These are phyloP conservation scores for Stagonosporopsis rhizophila DNA, from an alignment of 2,329 filamentous ascomycete genomes.

Conservation along the genomic window DNA sequence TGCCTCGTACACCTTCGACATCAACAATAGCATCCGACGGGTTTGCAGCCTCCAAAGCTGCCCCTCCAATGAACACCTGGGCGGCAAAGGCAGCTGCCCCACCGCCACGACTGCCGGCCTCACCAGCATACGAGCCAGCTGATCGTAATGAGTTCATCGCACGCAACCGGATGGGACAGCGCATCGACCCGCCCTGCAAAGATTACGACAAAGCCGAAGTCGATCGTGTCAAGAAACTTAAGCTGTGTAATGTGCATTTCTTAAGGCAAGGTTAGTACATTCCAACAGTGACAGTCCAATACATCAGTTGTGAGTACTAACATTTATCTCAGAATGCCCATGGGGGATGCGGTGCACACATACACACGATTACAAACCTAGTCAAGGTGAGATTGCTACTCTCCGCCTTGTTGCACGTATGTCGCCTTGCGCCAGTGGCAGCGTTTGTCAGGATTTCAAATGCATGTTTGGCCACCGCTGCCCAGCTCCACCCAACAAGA, in stretches of 20 bases:
- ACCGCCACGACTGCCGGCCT: slow-evolving; percentile 37
- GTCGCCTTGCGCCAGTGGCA: slow-evolving; percentile 66
- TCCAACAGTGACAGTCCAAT: not conserved
- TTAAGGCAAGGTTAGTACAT: slow-evolving; percentile 52
- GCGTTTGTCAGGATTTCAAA: slow-evolving; percentile 63
- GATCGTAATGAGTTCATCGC: slow-evolving; percentile 53
- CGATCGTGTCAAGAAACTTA: slow-evolving; percentile 66
- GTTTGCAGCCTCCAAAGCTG: slow-evolving; percentile 14
- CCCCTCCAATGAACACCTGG: slow-evolving; percentile 34
- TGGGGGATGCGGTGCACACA: slow-evolving; percentile 64
- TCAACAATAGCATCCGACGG: slow-evolving; percentile 40
- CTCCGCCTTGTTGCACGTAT: slow-evolving; percentile 67
- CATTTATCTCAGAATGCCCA: slow-evolving; percentile 55
- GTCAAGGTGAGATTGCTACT: slow-evolving; percentile 60
- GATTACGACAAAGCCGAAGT: slow-evolving; percentile 63
- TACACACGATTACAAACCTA: slow-evolving; percentile 61
- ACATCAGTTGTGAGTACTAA: not conserved
- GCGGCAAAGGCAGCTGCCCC: slow-evolving; percentile 45
- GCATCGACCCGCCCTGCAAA: slow-evolving; percentile 62
- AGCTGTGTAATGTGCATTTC: slow-evolving; percentile 69
- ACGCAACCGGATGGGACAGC: slow-evolving; percentile 66
- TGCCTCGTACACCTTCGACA: slow-evolving; percentile 39
- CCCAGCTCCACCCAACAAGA: slow-evolving; percentile 55
- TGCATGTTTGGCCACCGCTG: slow-evolving; percentile 72
- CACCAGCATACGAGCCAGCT: slow-evolving; percentile 31